A percentile compares a stretch with the other conserved stretches of the same genome.
Evolutionary conservation across 768 basidiomycete genomes (phyloP).

Genomic region (Antrodiella citrinella): DNA sequence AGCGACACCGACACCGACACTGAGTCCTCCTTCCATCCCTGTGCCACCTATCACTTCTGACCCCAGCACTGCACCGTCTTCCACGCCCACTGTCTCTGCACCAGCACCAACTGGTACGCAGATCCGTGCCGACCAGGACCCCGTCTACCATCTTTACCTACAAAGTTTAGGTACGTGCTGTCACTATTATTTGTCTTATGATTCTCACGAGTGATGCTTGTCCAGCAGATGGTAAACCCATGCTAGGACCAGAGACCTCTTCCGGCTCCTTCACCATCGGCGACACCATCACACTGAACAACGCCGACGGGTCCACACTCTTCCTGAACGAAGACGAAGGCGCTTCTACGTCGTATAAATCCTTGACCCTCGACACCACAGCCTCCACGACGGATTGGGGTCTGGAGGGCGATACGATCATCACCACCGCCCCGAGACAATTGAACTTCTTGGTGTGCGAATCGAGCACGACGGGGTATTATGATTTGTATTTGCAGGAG

Average conservation of each 20-base stretch:
- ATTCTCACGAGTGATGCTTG: background rate
- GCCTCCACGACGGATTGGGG: constrained; percentile 48
- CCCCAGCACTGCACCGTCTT: constrained; percentile 26
- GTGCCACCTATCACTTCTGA: constrained; percentile 19
- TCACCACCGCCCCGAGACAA: constrained; percentile 42
- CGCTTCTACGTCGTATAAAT: constrained; percentile 39
- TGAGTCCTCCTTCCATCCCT: constrained; percentile 6
- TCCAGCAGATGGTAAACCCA: constrained; percentile 34
- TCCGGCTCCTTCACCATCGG: constrained; percentile 44
- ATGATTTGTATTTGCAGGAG: constrained; percentile 40
- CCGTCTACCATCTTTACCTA: constrained; percentile 51
- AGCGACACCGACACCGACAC: constrained; percentile 6
- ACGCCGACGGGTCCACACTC: constrained; percentile 31
- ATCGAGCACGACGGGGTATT: constrained; percentile 32
- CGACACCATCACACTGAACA: constrained; percentile 37
- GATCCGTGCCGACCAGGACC: constrained; percentile 43
- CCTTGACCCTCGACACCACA: constrained; percentile 36
- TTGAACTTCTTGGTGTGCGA: constrained; percentile 49
- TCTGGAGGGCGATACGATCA: constrained; percentile 52
- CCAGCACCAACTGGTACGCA: constrained; percentile 32
- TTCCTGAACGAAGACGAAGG: constrained; percentile 41
- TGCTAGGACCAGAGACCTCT: constrained; percentile 44
- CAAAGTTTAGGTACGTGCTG: constrained; percentile 34
- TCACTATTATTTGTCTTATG: background rate
- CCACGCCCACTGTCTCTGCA: constrained; percentile 20